A percentile compares a stretch with the other conserved stretches of the same genome.
phyloP scores from a whole-genome alignment of 768 basidiomycete genomes.

The Tubosaeta brunneosetosa region DNA sequence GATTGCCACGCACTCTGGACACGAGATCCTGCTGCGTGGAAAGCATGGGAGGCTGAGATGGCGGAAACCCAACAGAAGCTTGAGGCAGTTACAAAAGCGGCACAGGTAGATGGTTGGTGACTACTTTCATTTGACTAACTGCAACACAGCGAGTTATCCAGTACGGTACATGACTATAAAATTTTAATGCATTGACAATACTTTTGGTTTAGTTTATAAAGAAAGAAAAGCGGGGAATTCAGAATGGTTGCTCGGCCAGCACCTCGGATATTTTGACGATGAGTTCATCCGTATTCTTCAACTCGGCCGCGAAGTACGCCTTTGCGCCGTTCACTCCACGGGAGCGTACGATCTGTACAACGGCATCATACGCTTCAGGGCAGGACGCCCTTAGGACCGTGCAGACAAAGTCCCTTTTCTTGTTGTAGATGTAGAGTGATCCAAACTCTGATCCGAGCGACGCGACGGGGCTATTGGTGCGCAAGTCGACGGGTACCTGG shows the following conservation, averaged over 20 bases:
- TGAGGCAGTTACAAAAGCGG: constrained; percentile 4
- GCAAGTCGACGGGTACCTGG: constrained; percentile 38
- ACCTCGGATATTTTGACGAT: constrained; percentile 49
- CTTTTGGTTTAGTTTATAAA: neutral
- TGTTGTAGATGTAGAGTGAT: constrained; percentile 44
- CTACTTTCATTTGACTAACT: neutral
- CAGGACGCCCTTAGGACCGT: constrained; percentile 31
- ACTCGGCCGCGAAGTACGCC: constrained; percentile 52
- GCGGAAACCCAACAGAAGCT: constrained; percentile 34
- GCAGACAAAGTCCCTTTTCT: constrained; percentile 52
- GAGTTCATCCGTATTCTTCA: constrained; percentile 43
- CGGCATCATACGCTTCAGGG: constrained; percentile 37
- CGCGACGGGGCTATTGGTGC: neutral
- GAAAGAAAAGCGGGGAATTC: neutral
- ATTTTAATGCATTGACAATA: neutral
- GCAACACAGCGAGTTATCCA: neutral
- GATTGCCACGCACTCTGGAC: constrained; percentile 40
- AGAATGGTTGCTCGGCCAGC: constrained; percentile 56
- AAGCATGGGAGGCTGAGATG: constrained; percentile 44
- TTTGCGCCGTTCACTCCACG: constrained; percentile 42
- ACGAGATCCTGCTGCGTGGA: constrained; percentile 33
- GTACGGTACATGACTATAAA: neutral
- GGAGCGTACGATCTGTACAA: constrained; percentile 37
- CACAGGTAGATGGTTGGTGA: neutral
- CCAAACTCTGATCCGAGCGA: constrained; percentile 21